These are phyloP conservation scores for Kodamaea ohmeri DNA, from an alignment of 1,139 yeast species.

Conservation along the genomic window DNA sequence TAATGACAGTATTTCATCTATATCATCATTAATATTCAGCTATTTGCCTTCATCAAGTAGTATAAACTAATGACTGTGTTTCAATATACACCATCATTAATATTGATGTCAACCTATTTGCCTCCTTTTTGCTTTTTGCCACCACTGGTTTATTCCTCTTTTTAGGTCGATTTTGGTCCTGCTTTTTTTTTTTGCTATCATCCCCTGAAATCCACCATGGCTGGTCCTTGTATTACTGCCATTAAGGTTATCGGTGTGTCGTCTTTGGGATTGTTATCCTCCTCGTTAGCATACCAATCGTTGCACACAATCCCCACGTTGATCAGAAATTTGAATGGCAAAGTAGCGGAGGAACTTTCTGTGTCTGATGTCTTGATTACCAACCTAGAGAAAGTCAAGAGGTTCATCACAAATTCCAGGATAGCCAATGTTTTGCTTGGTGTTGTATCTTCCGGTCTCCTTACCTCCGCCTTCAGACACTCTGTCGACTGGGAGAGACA, in stretches of 20 bases:
- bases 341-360: constrained; percentile 8
- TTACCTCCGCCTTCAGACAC: constrained; percentile 40
- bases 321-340: constrained; percentile 27
- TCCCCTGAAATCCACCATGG: constrained; percentile 18
- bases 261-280: constrained; percentile 50
- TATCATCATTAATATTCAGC: too few species aligned
- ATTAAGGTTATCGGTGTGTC: constrained; percentile 52
- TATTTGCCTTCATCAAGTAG: too few species aligned
- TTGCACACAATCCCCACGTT: constrained; percentile 34
- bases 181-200: constrained; percentile 4
- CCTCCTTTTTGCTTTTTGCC: constrained; percentile 5
- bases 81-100: background rate
- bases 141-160: background rate
- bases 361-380: constrained; percentile 7
- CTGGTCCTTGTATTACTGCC: constrained; percentile 48
- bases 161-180: background rate
- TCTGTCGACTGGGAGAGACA: constrained; percentile 48
- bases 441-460: constrained; percentile 36
- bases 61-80: constrained; percentile 1
- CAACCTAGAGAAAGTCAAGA: constrained; percentile 11
- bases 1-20: too few species aligned
- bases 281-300: constrained; percentile 40
- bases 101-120: background rate
- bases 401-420: constrained; percentile 21
- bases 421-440: constrained; percentile 33